Evolutionary conservation across 2,329 filamentous ascomycete genomes (phyloP).

Genomic region (Cladosporium sp.): DNA sequence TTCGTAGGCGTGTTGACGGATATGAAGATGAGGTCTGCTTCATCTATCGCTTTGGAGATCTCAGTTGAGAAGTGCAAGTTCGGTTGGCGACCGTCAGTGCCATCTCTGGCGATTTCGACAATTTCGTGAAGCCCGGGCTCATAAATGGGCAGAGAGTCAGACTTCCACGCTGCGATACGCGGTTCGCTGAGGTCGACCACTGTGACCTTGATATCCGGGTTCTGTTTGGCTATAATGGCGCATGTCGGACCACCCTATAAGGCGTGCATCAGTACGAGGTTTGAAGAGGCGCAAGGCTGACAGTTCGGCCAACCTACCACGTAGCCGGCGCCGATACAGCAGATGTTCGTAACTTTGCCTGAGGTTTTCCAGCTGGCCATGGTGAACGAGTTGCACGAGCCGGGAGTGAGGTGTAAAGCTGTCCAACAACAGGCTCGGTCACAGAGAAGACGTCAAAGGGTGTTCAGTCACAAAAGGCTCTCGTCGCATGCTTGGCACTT

Average conservation of each 20-base stretch:
- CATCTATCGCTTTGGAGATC: slow-evolving; percentile 55
- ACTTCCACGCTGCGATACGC: slow-evolving; percentile 70
- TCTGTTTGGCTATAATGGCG: slow-evolving; percentile 68
- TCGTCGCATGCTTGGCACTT: slow-evolving; percentile 5
- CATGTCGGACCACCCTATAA: slow-evolving; percentile 59
- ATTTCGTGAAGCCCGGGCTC: slow-evolving; percentile 67
- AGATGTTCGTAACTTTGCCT: slow-evolving; percentile 45
- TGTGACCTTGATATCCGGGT: slow-evolving; percentile 64
- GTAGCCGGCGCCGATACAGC: slow-evolving; percentile 72
- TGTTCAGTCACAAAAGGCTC: slow-evolving; percentile 1
- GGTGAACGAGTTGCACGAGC: not conserved
- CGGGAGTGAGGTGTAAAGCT: not conserved
- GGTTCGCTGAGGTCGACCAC: slow-evolving; percentile 66
- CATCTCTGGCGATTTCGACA: slow-evolving; percentile 57
- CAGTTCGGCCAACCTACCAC: slow-evolving; percentile 41
- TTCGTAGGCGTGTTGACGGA: slow-evolving; percentile 81
- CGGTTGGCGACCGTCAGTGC: slow-evolving; percentile 41
- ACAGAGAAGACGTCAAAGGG: not conserved
- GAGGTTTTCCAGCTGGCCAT: slow-evolving; percentile 9
- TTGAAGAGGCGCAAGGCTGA: not conserved
- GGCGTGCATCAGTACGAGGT: not conserved
- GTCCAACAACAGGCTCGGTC: not conserved
- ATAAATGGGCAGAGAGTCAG: slow-evolving; percentile 68
- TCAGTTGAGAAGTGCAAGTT: slow-evolving; percentile 73
- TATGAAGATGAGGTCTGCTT: slow-evolving; percentile 69